Conservation (phyloP, 805 yeast species). For the Saccharomycopsis fodiens region DNA sequence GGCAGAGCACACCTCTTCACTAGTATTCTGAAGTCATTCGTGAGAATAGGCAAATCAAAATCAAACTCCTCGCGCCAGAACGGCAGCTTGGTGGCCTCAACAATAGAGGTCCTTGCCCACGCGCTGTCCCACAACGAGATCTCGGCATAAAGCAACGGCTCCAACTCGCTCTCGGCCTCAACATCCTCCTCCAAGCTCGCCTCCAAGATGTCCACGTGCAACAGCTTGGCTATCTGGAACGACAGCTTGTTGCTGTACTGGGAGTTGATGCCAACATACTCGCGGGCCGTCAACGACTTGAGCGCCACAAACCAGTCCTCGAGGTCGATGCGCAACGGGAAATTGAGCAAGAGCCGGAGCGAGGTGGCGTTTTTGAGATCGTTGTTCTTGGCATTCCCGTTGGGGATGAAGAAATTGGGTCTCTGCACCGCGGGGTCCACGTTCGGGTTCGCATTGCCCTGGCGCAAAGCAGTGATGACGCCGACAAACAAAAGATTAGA, state of each 20-base stretch:
- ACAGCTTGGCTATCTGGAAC: slow-evolving; percentile 46
- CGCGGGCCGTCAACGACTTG: slow-evolving; percentile 54
- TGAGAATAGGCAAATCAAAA: slow-evolving; percentile 47
- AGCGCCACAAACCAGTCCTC: slow-evolving; percentile 74
- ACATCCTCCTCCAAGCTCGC: slow-evolving; percentile 40
- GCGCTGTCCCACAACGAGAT: slow-evolving; percentile 62
- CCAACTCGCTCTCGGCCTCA: neutral
- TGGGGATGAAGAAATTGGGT: slow-evolving; percentile 12
- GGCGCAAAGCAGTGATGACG: slow-evolving; percentile 44
- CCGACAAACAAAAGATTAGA: slow-evolving; percentile 57
- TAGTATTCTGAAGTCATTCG: slow-evolving; percentile 43
- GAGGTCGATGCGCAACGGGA: slow-evolving; percentile 59
- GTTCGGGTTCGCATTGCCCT: slow-evolving; percentile 21
- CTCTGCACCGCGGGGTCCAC: slow-evolving; percentile 7
- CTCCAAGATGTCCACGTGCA: slow-evolving; percentile 54
- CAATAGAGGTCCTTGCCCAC: slow-evolving; percentile 73
- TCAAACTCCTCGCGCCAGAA: slow-evolving; percentile 80
- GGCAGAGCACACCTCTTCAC: slow-evolving; percentile 31
- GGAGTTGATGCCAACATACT: slow-evolving; percentile 31
- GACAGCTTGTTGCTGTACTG: slow-evolving; percentile 26
- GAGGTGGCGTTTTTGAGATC: slow-evolving; percentile 11
- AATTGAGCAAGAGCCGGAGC: slow-evolving; percentile 46
- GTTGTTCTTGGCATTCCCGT: slow-evolving; percentile 12
- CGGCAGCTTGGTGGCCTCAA: slow-evolving; percentile 43
- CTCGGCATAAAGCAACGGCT: slow-evolving; percentile 50